Base-by-base conservation (phyloP, 2,329 filamentous ascomycete genomes). In the Berkeleyomyces rouxiae region DNA sequence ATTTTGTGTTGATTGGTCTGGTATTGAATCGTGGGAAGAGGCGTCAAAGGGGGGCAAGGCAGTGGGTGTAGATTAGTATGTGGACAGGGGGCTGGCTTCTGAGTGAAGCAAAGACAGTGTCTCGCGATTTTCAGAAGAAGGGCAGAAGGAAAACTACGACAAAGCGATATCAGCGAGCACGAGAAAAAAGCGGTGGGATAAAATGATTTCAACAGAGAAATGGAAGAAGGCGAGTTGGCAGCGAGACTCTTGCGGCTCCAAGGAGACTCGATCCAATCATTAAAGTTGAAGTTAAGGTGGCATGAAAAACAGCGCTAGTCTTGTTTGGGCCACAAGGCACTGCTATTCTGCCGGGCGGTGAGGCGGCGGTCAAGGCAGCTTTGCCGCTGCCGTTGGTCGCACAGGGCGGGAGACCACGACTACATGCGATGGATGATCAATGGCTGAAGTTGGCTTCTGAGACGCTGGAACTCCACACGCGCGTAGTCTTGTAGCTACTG, bases 261-360 rank as follows among this genome's bases (percentile, higher is more conserved):
- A 75, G 74, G 73, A 72, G 70, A 71, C 66, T 67, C 65, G 66
- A 68, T 59, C 4, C 6, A 57, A 9, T 23, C 23, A 23, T 23
- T 37, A 67, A 68, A 67, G 69, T 67, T 70, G 67, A 68, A 67
- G 67, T 68, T 73, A 70, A 74, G 73, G 73, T 75, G 74, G 74
- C 74, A 75, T 76, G 73, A 72, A 73, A 60, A 64, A 58, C 55
- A 59, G 62, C 70, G 69, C 73, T 75, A 75, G 66, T 59, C 69
- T 2, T 11, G 70, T 74, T 66, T 39, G 70, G 68, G 36, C 44
- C 64, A 64, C 65, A 61, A 51, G 37, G n/a, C n/a, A 67, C 53
- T 11, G 59, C 36, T 60, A 68, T 73, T 72, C 70, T 73, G 71
- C 74, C 71, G 66, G 69, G 72, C 74, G 73, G 74, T 75, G 70